phyloP scores from a whole-genome alignment of 1,284 basidiomycete genomes.

The Apiotrichum mycotoxinovorans region DNA sequence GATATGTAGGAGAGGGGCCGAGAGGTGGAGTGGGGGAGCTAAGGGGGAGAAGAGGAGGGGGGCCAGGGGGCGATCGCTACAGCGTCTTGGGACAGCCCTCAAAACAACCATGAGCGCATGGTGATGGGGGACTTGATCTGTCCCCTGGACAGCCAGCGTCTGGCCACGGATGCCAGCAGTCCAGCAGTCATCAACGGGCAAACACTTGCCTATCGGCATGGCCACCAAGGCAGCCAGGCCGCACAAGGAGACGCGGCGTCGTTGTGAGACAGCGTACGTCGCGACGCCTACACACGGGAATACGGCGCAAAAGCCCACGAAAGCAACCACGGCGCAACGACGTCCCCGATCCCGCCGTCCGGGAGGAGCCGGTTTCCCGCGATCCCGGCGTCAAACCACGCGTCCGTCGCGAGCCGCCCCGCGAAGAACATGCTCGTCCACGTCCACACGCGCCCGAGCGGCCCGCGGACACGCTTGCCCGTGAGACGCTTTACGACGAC shows the following conservation, averaged over 20 bases:
- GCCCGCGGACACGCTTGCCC: constrained; percentile 38
- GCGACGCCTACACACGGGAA: neutral
- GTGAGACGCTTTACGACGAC: constrained; percentile 14
- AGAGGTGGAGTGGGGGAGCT: neutral
- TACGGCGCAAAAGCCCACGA: neutral
- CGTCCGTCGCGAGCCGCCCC: constrained; percentile 23
- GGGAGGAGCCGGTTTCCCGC: constrained; percentile 6
- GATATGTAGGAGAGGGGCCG: constrained; percentile 1
- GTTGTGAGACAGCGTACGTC: no score
- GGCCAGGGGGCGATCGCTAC: no score
- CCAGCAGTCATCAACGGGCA: no score
- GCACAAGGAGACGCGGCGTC: no score
- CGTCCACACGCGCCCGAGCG: constrained; percentile 40
- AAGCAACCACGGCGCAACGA: constrained; percentile 1
- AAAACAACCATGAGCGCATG: no score
- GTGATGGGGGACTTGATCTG: no score
- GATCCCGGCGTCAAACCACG: constrained; percentile 35
- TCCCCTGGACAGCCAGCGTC: no score
- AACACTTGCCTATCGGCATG: no score
- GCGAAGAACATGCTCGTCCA: constrained; percentile 31
- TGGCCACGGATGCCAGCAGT: no score
- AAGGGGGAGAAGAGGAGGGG: no score
- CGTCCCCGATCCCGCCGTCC: constrained; percentile 1
- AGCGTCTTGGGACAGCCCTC: no score
- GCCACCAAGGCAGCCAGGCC: no score